phyloP scores from a whole-genome alignment of 2,329 filamentous ascomycete genomes.

The Penicillium psychrosexuale region DNA sequence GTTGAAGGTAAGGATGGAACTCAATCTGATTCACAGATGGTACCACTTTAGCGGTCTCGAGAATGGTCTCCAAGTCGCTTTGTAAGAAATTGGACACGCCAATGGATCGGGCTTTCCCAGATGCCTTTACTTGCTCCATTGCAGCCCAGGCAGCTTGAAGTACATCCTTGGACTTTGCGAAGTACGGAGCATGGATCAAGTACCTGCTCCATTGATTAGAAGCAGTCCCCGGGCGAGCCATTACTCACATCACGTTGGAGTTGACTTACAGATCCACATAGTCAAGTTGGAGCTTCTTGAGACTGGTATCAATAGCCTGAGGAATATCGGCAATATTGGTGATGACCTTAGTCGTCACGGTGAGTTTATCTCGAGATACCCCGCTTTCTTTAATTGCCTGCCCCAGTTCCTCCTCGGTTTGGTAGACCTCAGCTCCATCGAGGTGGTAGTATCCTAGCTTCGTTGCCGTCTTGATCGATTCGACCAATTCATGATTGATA shows the following conservation, averaged over 20 bases:
- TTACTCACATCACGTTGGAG: neutral
- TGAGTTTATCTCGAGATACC: slow-evolving; percentile 48
- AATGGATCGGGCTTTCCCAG: slow-evolving; percentile 59
- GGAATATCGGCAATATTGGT: slow-evolving; percentile 55
- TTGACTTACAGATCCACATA: slow-evolving; percentile 59
- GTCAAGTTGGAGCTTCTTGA: slow-evolving; percentile 59
- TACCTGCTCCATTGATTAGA: slow-evolving; percentile 42
- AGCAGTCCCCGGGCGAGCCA: neutral
- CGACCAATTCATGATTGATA: slow-evolving; percentile 55
- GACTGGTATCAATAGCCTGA: slow-evolving; percentile 52
- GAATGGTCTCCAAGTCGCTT: slow-evolving; percentile 53
- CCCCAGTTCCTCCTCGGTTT: slow-evolving; percentile 50
- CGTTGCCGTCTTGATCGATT: slow-evolving; percentile 57
- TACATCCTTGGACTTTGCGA: slow-evolving; percentile 51
- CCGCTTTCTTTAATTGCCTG: slow-evolving; percentile 48
- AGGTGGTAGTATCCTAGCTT: slow-evolving; percentile 60
- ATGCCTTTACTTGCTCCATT: slow-evolving; percentile 58
- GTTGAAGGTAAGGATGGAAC: slow-evolving; percentile 48
- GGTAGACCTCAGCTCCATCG: slow-evolving; percentile 60
- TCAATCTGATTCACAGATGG: slow-evolving; percentile 41
- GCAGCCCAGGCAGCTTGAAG: slow-evolving; percentile 58
- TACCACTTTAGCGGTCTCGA: slow-evolving; percentile 42
- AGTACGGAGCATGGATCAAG: slow-evolving; percentile 62
- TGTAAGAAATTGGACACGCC: slow-evolving; percentile 62
- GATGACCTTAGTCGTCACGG: slow-evolving; percentile 57